phyloP scores from a whole-genome alignment of 169 alveolate species.

The Fabrea salina region DNA sequence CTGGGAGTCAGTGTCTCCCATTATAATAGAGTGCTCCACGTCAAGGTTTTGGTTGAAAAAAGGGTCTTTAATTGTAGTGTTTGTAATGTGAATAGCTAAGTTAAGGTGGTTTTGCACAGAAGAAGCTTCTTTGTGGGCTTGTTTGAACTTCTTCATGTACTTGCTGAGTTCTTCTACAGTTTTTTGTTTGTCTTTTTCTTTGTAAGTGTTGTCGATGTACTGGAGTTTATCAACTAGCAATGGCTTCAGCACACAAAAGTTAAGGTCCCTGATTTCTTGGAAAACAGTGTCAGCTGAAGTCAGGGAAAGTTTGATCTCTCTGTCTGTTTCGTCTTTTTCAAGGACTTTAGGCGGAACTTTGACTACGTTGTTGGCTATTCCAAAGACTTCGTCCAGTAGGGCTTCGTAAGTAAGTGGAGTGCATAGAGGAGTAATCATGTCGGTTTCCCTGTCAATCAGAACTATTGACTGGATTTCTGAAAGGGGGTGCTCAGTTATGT shows the following conservation, averaged over 20 bases:
- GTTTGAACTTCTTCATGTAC: slow-evolving; percentile 51
- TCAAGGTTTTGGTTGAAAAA: slow-evolving; percentile 43
- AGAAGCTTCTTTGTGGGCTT: slow-evolving; percentile 55
- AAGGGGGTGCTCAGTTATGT: slow-evolving; percentile 20
- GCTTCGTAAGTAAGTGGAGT: slow-evolving; percentile 79
- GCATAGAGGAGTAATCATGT: slow-evolving; percentile 76
- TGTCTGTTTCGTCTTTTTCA: slow-evolving; percentile 43
- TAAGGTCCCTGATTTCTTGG: slow-evolving; percentile 53
- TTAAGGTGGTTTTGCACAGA: slow-evolving; percentile 54
- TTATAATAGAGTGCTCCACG: slow-evolving; percentile 57
- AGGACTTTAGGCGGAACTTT: slow-evolving; percentile 49
- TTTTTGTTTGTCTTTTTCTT: slow-evolving; percentile 50
- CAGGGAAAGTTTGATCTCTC: slow-evolving; percentile 33
- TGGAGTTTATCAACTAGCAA: slow-evolving; percentile 43
- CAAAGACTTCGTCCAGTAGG: slow-evolving; percentile 68
- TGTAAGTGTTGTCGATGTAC: slow-evolving; percentile 50
- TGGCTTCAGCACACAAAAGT: slow-evolving; percentile 46
- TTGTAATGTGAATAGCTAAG: slow-evolving; percentile 50
- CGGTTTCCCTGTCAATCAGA: slow-evolving; percentile 73
- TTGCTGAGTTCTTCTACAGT: slow-evolving; percentile 49
- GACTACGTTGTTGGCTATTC: slow-evolving; percentile 60
- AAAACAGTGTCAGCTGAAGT: slow-evolving; percentile 57
- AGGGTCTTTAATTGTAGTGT: slow-evolving; percentile 31
- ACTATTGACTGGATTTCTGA: slow-evolving; percentile 55
- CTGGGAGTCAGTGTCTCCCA: slow-evolving; percentile 48